Evolutionary conservation across 257 asterid genomes (phyloP), one percentile per base, ranked within the genome.

Genomic region (Mitragyna speciosa): DNA sequence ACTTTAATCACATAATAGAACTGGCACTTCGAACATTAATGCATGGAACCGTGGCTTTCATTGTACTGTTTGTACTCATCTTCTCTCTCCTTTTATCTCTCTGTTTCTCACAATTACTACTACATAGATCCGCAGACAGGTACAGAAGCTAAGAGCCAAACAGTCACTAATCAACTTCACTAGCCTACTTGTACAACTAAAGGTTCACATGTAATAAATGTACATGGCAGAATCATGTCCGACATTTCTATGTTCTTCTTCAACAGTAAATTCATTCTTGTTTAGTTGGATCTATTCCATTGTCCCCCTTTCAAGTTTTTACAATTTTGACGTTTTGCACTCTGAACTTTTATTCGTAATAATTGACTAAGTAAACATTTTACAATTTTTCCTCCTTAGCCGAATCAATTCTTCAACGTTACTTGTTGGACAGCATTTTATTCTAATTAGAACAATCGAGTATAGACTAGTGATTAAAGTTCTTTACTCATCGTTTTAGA

Each of bases 1-100:
- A 79, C 80, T 81, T 87, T 52, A 84, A 86, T 87, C 81, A 82
- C 79, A 82, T 81, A 33, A 84, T 71, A 36, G 77, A 80, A 86
- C 90, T 86, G 86, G 76, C 86, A 85, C 90, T 88, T 85, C 76
- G 59, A 82, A 81, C 87, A 90, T 87, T 83, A 83, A 83, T 77
- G 87, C 85, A 75, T 45, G 65, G 79, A 88, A 83, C 86, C 87
- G 81, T 86, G 87, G 79, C 89, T 87, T 87, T 87, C 88, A 81
- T 82, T 84, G 76, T 78, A 68, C 82, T 76, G 73, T 86, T 83
- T 88, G 90, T 85, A 87, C 70, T 73, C 81, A 45, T 82, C 80
- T 87, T 52, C 81, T 41, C 22, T 71, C 45, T 56, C 63, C 48
- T 76, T 61, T 48, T 22, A 45, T 49, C 15, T 73, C 49, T 69